Base-by-base conservation (phyloP, 441 rosid species). In the Pelargonium australe region DNA sequence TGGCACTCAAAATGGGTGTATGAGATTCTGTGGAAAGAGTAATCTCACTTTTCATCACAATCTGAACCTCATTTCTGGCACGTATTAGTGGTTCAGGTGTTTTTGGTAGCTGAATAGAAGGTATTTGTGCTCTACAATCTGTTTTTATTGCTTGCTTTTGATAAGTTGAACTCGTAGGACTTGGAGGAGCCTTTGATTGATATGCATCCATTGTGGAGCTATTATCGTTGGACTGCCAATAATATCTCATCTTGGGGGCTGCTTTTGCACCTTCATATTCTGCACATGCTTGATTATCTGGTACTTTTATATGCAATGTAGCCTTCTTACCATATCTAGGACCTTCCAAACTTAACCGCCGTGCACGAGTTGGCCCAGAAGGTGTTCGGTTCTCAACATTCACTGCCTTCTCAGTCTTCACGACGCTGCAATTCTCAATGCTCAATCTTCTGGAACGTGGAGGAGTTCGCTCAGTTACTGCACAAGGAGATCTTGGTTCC, bases 291-390 rank as follows among this genome's bases (percentile, higher is more conserved):
- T 69, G 47, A 64, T 67, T 75, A 34, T 77, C 79, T 43, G 76
- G 43, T 45, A 64, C 68, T 47, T 76, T 72, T 31, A 68, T 17
- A 66, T 72, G 81, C 64, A 64, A 64, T 73, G 9, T 71, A 44
- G 83, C 82, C 80, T 66, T 79, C 66, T 78, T 82, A 43, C 64
- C 66, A 25, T 64, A 66, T 76, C 74, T 80, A 70, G 87, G 83
- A 73, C 85, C 90, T 75, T 94, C 96, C 76, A 87, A 78, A 81
- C 87, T 88, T 76, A 82, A 73, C 68, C 89, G 82, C 75, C 82
- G 65, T 31, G 87, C 76, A 69, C 79, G 89, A 57, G 78, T 79
- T 37, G 85, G 63, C 12, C 68, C 51, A 20, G 87, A 51, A 65
- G 89, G 87, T 51, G 85, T 81, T 65, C 75, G 81, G n/a, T 77